Percentiles rank a stretch among this genome's conserved stretches.
Conservation (phyloP, 2,329 filamentous ascomycete genomes). For the Ophidiomyces ophidiicola region DNA sequence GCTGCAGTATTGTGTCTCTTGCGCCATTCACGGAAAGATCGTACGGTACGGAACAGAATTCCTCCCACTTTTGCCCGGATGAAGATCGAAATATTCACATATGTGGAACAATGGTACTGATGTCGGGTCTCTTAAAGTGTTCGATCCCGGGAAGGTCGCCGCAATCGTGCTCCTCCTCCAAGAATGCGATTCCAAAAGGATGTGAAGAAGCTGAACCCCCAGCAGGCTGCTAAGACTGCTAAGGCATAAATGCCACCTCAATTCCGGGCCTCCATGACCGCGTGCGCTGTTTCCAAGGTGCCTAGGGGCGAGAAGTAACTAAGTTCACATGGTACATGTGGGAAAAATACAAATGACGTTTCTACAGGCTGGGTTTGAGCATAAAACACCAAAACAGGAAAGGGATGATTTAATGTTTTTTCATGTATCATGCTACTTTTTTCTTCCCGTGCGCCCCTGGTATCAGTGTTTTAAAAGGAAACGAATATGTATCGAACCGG, state of each 20-base stretch:
- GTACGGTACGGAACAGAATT: conserved; percentile 76
- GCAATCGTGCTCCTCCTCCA: conserved; percentile 96
- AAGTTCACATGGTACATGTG: conserved; percentile 3
- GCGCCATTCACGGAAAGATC: conserved; percentile 99
- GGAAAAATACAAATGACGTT: conserved; percentile 4
- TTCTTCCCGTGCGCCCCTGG: conserved; percentile 4
- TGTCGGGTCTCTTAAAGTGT: conserved; percentile 50
- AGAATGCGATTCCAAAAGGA: conserved; percentile 99
- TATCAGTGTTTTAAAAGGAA: conserved; percentile 9
- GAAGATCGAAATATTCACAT: not conserved
- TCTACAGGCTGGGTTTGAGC: conserved; percentile 4
- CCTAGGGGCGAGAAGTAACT: conserved; percentile 1
- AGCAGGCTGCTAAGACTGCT: conserved; percentile 55
- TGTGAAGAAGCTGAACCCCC: conserved; percentile 97
- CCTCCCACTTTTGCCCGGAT: not conserved
- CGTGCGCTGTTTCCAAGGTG: conserved; percentile 2
- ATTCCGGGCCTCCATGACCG: conserved; percentile 1
- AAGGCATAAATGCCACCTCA: conserved; percentile 18
- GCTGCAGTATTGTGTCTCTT: conserved; percentile 99
- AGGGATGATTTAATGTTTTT: not conserved
- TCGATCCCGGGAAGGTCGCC: conserved; percentile 88
- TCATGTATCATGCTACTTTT: conserved; percentile 4
- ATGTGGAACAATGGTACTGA: conserved; percentile 6
- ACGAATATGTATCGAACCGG: conserved; percentile 9
- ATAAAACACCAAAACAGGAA: not conserved